These are phyloP conservation scores for Fraxinus quadrangulata DNA, from an alignment of 257 asterid genomes.

Conservation along the genomic window DNA sequence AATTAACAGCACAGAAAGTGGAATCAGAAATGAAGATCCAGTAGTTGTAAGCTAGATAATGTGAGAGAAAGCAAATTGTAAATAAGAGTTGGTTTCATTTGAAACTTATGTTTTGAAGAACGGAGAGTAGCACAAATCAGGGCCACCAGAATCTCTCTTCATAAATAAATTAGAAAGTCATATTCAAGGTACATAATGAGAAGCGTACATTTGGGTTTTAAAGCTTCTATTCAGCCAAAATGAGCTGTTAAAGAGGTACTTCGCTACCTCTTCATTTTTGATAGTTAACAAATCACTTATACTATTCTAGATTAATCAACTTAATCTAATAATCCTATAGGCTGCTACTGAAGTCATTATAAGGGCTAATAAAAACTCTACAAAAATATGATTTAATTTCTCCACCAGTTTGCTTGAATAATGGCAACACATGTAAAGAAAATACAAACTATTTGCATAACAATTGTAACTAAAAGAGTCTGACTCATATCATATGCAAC, in stretches of 20 bases:
- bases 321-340: not conserved
- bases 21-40: not conserved
- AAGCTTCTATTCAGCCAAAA: conserved; percentile 13
- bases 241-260: conserved; percentile 5
- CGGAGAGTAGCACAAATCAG: not conserved
- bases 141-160: not conserved
- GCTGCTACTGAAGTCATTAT: not conserved
- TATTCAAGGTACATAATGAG: conserved; percentile 11
- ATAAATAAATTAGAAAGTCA: not conserved
- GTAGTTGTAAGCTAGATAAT: not conserved
- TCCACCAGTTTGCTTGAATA: not conserved
- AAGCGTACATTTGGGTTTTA: not conserved
- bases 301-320: not conserved
- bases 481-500: not conserved
- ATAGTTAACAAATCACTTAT: not conserved
- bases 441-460: not conserved
- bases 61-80: too few relatives aligned
- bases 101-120: not conserved
- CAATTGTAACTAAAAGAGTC: conserved; percentile 4
- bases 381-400: not conserved
- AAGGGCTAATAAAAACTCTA: not conserved
- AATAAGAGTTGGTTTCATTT: not conserved
- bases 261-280: not conserved
- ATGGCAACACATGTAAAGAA: not conserved
- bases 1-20: not conserved